Base-by-base conservation (phyloP, 345 rosid genomes). In the Syzygium aqueum region DNA sequence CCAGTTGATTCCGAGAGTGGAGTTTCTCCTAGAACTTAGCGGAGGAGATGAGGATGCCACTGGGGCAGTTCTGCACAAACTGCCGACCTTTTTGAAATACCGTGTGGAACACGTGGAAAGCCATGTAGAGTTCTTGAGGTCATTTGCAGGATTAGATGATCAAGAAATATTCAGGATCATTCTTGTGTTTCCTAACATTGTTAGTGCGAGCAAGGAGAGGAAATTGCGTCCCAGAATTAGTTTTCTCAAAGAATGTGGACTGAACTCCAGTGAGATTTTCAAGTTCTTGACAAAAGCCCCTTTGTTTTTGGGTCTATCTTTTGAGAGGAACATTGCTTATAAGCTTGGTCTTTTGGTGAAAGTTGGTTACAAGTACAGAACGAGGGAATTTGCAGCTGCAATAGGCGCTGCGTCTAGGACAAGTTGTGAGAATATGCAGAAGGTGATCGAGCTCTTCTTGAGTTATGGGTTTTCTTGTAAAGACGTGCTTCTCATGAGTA, bases 351-450 rank as follows among this genome's bases (percentile, higher is more conserved):
- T 95, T 91, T 89, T 95, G 43, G 95, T 93, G 90, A 96, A 95
- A 92, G 91, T 95, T 30, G 98, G 97, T 22, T 94, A 93, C 84
- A 80, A 87, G 87, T 89, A 91, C 84, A 91, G 93, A 89, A 94
- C 92, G 11, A 95, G 91, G 92, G 96, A 95, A 84, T 87, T 96
- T 53, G 90, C 95, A 1, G 85, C 88, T 85, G 96, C 97, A 2
- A 85, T 96, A 90, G 98, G 96, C 53, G 95, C 97, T 90, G 95
- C 90, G 54, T 92, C 96, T 65, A 92, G 99, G 90, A 95, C 98
- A 61, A 94, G 96, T 91, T 89, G 95, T 33, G 94, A 92, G 87
- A 95, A 94, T 88, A 85, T 95, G 96, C 99, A 95, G 90, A 95
- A 91, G 88, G 96, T 96, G 40, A 91, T 95, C 49, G 95, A 87